Evolutionary conservation across 2,329 filamentous ascomycete species (phyloP), one percentile per base, ranked within the genome.

Genomic region (Scedosporium boydii): DNA sequence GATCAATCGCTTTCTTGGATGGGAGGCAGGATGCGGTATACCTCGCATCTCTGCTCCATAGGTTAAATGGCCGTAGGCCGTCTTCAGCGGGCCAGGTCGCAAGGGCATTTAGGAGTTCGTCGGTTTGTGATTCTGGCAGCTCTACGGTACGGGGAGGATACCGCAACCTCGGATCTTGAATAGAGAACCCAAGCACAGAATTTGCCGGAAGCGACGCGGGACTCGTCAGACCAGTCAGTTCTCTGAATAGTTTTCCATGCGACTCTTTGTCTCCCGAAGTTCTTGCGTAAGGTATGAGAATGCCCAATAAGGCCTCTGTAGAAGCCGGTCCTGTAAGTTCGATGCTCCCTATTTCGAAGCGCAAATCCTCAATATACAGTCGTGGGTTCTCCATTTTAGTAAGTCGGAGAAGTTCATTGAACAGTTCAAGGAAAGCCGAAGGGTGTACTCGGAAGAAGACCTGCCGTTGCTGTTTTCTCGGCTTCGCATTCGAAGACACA

Each of bases 391-490:
- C 82, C 65, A 82, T 80, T 68, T 84, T 87, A 18, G 78, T 77
- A 1, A 86, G 72, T 2, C 78, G 77, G 16, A 86, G 68, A 2
- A 91, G 72, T 64, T 88, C 81, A 23, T 85, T 78, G 78, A 90
- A 92, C 0, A 87, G 72, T 67, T 89, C 83, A 1, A 86, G 74
- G 68, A 91, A 93, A 6, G 89, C 88, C 21, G 92, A 88, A 2
- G 95, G 95, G 71, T 98, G 93, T 1, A 93, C 77, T 62, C 93
- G 82, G 60, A 97, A 74, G 62, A 93, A 85, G 0, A 90, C 71
- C 16, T 81, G 78, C 72, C 75, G 68, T 46, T 72, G 70, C 0
- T 26, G 29, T 64, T 70, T 72, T 46, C 63, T 69, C 1, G 65
- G 62, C 9, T 70, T 64, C 4, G 57, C 55, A 14, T 34, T 34